phyloP scores from a whole-genome alignment of 2,329 filamentous ascomycete species.

The Nemania sp. region DNA sequence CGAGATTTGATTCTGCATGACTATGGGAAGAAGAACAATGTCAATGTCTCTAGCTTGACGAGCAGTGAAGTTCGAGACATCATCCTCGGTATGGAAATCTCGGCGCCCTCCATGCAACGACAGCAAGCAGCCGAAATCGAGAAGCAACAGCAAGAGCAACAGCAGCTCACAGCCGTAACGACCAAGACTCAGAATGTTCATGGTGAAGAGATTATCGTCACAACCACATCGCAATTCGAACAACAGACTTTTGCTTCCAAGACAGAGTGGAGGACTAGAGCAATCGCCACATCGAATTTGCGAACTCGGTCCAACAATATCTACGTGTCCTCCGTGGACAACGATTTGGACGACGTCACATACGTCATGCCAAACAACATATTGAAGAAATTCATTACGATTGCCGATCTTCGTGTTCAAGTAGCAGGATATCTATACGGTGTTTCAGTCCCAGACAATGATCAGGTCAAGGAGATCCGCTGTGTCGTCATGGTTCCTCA shows the following conservation, averaged over 20 bases:
- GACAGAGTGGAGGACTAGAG: conserved; percentile 96
- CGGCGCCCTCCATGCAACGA: conserved; percentile 94
- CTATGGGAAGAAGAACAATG: conserved; percentile 99
- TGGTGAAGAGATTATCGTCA: conserved; percentile 97
- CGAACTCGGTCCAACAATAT: conserved; percentile 96
- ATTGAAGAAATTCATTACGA: conserved; percentile 96
- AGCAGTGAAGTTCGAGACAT: conserved; percentile 98
- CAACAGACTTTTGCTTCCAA: conserved; percentile 98
- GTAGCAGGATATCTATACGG: conserved; percentile 97
- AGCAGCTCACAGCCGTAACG: conserved; percentile 93
- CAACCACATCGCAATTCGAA: conserved; percentile 96
- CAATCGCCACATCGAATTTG: conserved; percentile 94
- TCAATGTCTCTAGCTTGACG: conserved; percentile 95
- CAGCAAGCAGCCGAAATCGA: conserved; percentile 99
- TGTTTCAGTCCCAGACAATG: conserved; percentile 88
- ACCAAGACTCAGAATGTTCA: conserved; percentile 98
- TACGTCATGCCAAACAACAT: conserved; percentile 99
- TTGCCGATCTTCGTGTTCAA: conserved; percentile 93
- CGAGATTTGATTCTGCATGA: conserved; percentile 96
- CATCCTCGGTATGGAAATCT: conserved; percentile 99
- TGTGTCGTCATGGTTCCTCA: conserved; percentile 98
- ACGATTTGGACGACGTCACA: conserved; percentile 86
- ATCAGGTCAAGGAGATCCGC: conserved; percentile 94
- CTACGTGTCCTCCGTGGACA: conserved; percentile 95
- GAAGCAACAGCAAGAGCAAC: conserved; percentile 96